Percentiles rank a stretch among this genome's conserved stretches.
Conservation (phyloP, 495 filamentous ascomycete species). For the Baudoinia panamericana region DNA sequence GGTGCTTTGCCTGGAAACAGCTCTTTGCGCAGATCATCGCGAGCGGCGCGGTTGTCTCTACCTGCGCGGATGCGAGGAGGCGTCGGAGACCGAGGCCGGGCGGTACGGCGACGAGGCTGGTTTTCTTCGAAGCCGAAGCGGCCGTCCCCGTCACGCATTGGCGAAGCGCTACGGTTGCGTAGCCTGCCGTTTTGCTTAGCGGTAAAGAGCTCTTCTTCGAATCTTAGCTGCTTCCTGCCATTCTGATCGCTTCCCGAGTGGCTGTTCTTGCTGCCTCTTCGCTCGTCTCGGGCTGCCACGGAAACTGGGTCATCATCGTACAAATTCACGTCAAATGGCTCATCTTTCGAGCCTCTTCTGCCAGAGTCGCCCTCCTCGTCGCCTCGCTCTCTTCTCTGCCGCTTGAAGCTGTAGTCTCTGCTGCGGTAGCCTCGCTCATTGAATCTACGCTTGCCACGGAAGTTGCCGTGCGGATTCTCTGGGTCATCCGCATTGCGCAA, state of each 20-base stretch:
- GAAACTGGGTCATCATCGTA: constrained; percentile 54
- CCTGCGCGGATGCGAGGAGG: background rate
- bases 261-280: constrained; percentile 8
- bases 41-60: background rate
- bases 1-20: constrained; percentile 21
- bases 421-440: constrained; percentile 39
- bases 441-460: constrained; percentile 16
- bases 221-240: constrained; percentile 27
- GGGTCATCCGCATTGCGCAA: constrained; percentile 82
- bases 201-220: constrained; percentile 21
- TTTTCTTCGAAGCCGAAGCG: constrained; percentile 37
- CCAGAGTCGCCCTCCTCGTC: constrained; percentile 46
- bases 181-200: constrained; percentile 16
- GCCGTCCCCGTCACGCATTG: constrained; percentile 49
- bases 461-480: constrained; percentile 49
- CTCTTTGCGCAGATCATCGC: constrained; percentile 21
- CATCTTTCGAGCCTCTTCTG: constrained; percentile 29
- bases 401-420: constrained; percentile 43
- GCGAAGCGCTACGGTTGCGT: constrained; percentile 55
- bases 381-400: constrained; percentile 37
- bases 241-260: constrained; percentile 17
- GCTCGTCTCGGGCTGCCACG: constrained; percentile 9
- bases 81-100: constrained; percentile 7
- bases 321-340: constrained; percentile 55
- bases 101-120: constrained; percentile 8